phyloP scores from a whole-genome alignment of 192 early-diverging fungal species.

The Glomus cerebriforme region DNA sequence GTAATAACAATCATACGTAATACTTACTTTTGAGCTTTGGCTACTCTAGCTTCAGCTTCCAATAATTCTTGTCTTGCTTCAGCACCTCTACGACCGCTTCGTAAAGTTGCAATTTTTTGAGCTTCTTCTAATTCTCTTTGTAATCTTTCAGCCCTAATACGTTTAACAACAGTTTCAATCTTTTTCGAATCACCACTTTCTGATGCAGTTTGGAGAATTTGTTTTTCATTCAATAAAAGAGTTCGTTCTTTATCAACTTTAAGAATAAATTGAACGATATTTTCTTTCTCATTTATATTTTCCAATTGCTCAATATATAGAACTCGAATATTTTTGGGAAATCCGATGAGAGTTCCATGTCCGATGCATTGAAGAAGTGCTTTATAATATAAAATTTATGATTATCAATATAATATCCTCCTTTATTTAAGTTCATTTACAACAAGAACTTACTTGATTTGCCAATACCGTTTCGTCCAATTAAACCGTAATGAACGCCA shows the following conservation, averaged over 20 bases:
- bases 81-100: conserved; percentile 67
- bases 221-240: conserved; percentile 49
- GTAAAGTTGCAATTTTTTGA: conserved; percentile 61
- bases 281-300: conserved; percentile 50
- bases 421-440: neutral
- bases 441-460: conserved; percentile 55
- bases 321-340: conserved; percentile 78
- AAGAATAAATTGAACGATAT: conserved; percentile 65
- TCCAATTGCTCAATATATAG: conserved; percentile 85
- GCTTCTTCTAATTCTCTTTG: conserved; percentile 48
- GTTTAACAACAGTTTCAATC: conserved; percentile 44
- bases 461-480: conserved; percentile 80
- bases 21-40: conserved; percentile 38
- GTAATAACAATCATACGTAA: conserved; percentile 39
- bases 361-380: conserved; percentile 66
- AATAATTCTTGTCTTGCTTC: conserved; percentile 60
- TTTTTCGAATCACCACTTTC: conserved; percentile 37
- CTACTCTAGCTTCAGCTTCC: conserved; percentile 40
- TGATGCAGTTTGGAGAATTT: conserved; percentile 49
- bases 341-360: conserved; percentile 68
- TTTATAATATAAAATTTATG: conserved; percentile 14
- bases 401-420: neutral
- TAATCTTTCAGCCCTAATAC: conserved; percentile 46
- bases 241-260: conserved; percentile 64
- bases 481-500: conserved; percentile 75